These are phyloP conservation scores for Aspergillus biplanus DNA, from an alignment of 495 filamentous ascomycete species.

Conservation along the genomic window DNA sequence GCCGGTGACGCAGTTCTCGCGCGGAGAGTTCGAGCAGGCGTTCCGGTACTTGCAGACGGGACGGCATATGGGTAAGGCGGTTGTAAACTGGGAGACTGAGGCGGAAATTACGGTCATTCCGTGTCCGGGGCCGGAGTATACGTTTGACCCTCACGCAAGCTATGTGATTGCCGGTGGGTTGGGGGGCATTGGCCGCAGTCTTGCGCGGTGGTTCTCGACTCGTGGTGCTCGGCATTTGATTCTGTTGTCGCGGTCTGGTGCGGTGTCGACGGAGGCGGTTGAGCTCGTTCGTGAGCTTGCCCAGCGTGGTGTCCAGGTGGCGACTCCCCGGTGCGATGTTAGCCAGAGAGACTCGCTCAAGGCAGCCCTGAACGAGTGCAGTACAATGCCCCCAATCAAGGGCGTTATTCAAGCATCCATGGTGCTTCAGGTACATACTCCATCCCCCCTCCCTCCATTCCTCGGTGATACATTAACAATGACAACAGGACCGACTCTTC, in stretches of 20 bases:
- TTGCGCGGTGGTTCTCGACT: neutral
- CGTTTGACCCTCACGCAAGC: neutral
- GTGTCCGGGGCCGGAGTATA: neutral
- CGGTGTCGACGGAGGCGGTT: neutral
- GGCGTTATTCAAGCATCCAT: conserved; percentile 4
- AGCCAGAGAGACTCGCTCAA: no score
- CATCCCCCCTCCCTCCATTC: no score
- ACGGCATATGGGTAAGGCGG: neutral
- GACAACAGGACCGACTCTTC: conserved; percentile 31
- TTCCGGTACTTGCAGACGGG: neutral
- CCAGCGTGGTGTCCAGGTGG: neutral
- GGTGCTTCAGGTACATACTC: neutral
- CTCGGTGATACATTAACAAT: neutral
- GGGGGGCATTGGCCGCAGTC: neutral
- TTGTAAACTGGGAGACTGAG: neutral
- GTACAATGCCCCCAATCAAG: neutral
- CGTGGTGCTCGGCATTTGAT: neutral
- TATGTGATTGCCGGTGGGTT: neutral
- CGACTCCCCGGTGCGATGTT: neutral
- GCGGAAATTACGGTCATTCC: neutral
- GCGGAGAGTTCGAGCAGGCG: no score
- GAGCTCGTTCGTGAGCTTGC: neutral
- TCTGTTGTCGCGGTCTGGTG: neutral
- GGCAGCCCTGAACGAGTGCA: neutral
- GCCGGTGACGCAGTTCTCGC: no score